Evolutionary conservation across 1,284 basidiomycete genomes (phyloP), one percentile per base, ranked within the genome.

Genomic region (Phellinidium pouzarii): DNA sequence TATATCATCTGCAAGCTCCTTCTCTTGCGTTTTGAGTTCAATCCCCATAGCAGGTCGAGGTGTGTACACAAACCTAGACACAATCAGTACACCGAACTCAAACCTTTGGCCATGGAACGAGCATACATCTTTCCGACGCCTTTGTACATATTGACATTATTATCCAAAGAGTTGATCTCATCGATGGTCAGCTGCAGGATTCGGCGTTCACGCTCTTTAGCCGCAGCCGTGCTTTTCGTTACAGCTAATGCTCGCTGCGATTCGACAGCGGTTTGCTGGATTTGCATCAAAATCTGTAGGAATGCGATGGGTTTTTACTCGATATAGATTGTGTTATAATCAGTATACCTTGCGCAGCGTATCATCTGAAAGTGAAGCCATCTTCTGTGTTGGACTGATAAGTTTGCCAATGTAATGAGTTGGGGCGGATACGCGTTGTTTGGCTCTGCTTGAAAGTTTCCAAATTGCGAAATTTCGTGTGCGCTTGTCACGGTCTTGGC

Each of bases 91-190:
- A 49, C 40, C 31, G 44, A 7, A 8, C 8, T 17, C 41, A 14
- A 47, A 44, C 42, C 3, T 53, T 38, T 46, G 25, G 47, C 20
- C 36, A 44, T 11, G 17, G 43, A 40, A n/a, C 38, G n/a, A 29
- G 29, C 82, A 59, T 59, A 93, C 92, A 93, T 93, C 71, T 94
- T 94, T 40, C 92, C 92, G 47, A 94, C 88, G 44, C 91, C 91
- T 62, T 87, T 90, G 71, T 92, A 94, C 61, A 94, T 70, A 61
- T 84, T 89, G 4, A 87, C 82, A 57, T 85, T 77, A 20, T 78
- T 75, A 57, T 80, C 73, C 45, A 90, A 75, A 20, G 73, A 70
- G 40, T 72, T 73, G 56, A 90, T 81, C 66, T 91, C 88, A 60
- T 83, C 79, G 54, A 86, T 85, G 0, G 91, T 94, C 17, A 94